These are phyloP conservation scores for Catharanthus roseus DNA, from an alignment of 257 asterid genomes.

Conservation along the genomic window DNA sequence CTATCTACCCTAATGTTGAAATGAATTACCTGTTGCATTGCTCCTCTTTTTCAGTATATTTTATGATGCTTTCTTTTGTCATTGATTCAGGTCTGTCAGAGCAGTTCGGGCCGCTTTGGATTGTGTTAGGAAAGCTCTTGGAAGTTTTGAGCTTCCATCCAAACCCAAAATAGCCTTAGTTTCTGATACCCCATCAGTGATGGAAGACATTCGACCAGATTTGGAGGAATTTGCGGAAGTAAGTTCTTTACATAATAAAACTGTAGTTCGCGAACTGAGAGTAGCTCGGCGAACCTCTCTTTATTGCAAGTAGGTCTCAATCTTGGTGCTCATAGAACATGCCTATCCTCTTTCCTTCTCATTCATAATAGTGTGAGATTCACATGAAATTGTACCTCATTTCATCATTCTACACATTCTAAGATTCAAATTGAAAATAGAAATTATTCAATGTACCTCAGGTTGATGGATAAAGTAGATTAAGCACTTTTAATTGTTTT, in stretches of 20 bases:
- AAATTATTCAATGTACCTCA: neutral
- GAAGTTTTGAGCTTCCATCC: constrained; percentile 28
- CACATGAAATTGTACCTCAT: neutral
- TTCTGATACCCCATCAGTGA: constrained; percentile 76
- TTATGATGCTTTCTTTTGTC: neutral
- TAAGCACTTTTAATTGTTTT: constrained; percentile 17
- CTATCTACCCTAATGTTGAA: neutral
- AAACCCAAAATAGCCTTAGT: constrained; percentile 73
- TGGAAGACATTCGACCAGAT: constrained; percentile 50
- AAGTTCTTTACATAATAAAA: constrained; percentile 15
- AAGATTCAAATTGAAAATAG: neutral
- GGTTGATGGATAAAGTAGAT: neutral
- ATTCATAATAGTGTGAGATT: neutral
- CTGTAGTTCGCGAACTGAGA: neutral
- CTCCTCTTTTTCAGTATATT: neutral
- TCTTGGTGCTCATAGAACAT: neutral
- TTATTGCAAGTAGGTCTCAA: neutral
- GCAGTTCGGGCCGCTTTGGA: constrained; percentile 67
- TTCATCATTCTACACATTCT: too few relatives aligned
- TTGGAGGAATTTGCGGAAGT: constrained; percentile 72
- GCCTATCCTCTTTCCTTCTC: neutral
- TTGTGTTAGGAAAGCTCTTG: constrained; percentile 50
- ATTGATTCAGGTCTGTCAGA: constrained; percentile 60
- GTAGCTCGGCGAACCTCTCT: neutral
- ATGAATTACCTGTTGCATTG: neutral